Evolutionary conservation across 345 rosid genomes (phyloP).

Genomic region (Cochlearia excelsa): DNA sequence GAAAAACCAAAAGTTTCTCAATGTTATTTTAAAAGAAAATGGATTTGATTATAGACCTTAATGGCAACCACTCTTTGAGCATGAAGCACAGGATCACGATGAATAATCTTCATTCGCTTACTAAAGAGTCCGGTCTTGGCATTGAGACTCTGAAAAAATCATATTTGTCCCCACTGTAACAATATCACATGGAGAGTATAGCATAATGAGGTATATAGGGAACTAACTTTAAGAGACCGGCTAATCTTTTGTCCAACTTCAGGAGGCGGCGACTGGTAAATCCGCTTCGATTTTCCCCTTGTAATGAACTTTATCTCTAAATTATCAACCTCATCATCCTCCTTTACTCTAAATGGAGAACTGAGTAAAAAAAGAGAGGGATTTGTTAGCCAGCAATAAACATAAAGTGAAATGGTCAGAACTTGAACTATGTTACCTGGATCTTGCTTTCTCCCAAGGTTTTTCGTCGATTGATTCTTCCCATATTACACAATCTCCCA

Average conservation of each 20-base stretch:
- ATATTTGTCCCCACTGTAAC: slow-evolving; percentile 20
- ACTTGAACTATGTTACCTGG: slow-evolving; percentile 47
- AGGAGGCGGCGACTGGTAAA: slow-evolving; percentile 67
- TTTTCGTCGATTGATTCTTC: slow-evolving; percentile 89
- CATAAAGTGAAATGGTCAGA: background rate
- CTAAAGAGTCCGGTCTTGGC: slow-evolving; percentile 92
- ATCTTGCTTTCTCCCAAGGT: slow-evolving; percentile 95
- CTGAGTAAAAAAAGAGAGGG: slow-evolving; percentile 26
- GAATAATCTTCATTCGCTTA: slow-evolving; percentile 88
- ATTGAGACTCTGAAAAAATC: slow-evolving; percentile 75
- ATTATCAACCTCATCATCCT: slow-evolving; percentile 79
- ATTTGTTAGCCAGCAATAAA: background rate
- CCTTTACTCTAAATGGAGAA: slow-evolving; percentile 73
- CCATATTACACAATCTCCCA: slow-evolving; percentile 93
- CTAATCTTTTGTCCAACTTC: slow-evolving; percentile 86
- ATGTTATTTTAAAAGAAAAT: background rate
- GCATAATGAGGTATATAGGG: slow-evolving; percentile 21
- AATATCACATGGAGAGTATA: background rate
- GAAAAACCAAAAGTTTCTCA: background rate
- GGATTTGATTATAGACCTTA: slow-evolving; percentile 48
- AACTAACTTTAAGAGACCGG: slow-evolving; percentile 67
- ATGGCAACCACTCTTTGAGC: slow-evolving; percentile 93
- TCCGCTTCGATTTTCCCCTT: slow-evolving; percentile 63
- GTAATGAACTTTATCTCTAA: slow-evolving; percentile 57
- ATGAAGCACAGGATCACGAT: slow-evolving; percentile 72